phyloP scores from a whole-genome alignment of 1,284 basidiomycete genomes.

The Tylopilus sp. region DNA sequence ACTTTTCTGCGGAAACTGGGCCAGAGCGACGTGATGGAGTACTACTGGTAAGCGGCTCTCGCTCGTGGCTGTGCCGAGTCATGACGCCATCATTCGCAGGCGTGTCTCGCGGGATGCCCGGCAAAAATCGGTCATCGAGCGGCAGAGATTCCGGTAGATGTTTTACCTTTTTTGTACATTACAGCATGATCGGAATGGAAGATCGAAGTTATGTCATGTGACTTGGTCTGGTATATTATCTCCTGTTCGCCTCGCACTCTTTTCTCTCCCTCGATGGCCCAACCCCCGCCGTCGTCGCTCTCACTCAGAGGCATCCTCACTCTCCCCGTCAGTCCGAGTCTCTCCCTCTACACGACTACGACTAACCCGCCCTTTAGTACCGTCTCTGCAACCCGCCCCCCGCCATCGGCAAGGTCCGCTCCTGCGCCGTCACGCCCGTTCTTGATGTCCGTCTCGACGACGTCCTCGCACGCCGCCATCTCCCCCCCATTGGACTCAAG shows the following conservation, averaged over 20 bases:
- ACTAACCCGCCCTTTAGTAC: conserved; percentile 33
- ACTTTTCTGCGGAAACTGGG: conserved; percentile 82
- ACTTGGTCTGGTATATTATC: too few relatives aligned
- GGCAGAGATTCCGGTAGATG: conserved; percentile 57
- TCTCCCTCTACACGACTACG: too few relatives aligned
- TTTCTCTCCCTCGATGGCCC: conserved; percentile 18
- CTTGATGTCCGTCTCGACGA: conserved; percentile 63
- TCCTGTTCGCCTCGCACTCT: too few relatives aligned
- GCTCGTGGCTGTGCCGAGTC: background rate
- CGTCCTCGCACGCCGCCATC: conserved; percentile 63
- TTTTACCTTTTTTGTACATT: too few relatives aligned
- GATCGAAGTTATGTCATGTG: too few relatives aligned
- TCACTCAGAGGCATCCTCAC: conserved; percentile 44
- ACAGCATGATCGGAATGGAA: too few relatives aligned
- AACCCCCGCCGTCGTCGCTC: conserved; percentile 47
- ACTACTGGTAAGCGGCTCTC: conserved; percentile 66
- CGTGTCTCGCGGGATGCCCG: conserved; percentile 55
- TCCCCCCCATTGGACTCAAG: conserved; percentile 72
- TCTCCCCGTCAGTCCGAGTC: conserved; percentile 40
- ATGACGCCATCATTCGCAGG: conserved; percentile 36
- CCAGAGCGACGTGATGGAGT: conserved; percentile 84
- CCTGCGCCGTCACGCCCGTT: conserved; percentile 56
- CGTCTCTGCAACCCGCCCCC: conserved; percentile 68
- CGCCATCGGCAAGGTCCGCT: conserved; percentile 59
- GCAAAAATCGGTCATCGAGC: conserved; percentile 72